Evolutionary conservation across 1,284 basidiomycete genomes (phyloP).

Genomic region (Phellopilus nigrolimitatus): DNA sequence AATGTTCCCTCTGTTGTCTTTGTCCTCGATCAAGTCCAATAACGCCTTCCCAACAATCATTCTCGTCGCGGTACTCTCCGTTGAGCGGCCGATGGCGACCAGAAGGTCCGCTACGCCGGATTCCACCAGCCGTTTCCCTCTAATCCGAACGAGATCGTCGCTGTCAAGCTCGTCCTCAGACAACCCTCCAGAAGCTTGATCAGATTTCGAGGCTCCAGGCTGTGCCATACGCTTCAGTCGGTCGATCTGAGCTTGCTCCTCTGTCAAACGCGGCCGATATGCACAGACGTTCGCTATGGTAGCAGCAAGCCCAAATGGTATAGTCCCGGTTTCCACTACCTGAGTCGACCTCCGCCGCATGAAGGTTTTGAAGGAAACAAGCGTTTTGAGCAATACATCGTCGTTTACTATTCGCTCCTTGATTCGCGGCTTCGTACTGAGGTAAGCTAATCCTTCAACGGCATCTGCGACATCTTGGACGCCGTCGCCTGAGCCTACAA

Average conservation of each 20-base stretch:
- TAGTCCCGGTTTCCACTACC: constrained; percentile 38
- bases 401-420: constrained; percentile 63
- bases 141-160: constrained; percentile 55
- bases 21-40: constrained; percentile 72
- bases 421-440: constrained; percentile 60
- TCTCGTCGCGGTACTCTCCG: constrained; percentile 54
- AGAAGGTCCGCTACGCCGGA: constrained; percentile 65
- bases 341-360: constrained; percentile 14
- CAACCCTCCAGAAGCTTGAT: constrained; percentile 25
- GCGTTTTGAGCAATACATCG: constrained; percentile 48
- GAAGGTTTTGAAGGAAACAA: constrained; percentile 51
- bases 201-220: constrained; percentile 28
- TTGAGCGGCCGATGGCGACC: constrained; percentile 46
- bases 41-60: constrained; percentile 51
- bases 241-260: constrained; percentile 78
- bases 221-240: constrained; percentile 73
- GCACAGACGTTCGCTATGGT: constrained; percentile 72
- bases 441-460: constrained; percentile 81
- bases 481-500: neutral
- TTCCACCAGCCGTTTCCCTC: constrained; percentile 52
- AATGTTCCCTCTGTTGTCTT: constrained; percentile 70
- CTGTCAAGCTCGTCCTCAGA: constrained; percentile 41
- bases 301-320: constrained; percentile 72
- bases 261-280: constrained; percentile 64
- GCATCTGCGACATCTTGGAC: constrained; percentile 43